phyloP scores from a whole-genome alignment of 2,329 filamentous ascomycete genomes.

The Graphilbum ipis-grandicollis region DNA sequence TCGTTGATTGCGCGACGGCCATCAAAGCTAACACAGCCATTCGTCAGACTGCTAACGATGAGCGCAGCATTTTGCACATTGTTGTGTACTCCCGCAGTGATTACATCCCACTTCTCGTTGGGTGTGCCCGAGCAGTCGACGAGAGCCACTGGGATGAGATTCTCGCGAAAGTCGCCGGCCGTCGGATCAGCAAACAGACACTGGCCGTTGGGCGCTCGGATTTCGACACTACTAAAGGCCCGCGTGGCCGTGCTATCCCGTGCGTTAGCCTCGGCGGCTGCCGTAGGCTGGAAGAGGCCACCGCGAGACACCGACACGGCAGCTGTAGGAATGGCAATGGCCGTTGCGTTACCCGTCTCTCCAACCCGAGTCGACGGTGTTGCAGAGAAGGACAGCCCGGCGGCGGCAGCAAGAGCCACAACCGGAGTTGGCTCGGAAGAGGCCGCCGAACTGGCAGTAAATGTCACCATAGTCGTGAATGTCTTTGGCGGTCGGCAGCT shows the following conservation, averaged over 20 bases:
- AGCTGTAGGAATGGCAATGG: conserved; percentile 21
- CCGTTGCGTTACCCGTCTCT: conserved; percentile 1
- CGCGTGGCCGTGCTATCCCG: conserved; percentile 29
- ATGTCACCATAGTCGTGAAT: too few relatives aligned
- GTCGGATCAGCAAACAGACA: conserved; percentile 34
- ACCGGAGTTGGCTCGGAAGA: too few relatives aligned
- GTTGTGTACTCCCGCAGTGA: conserved; percentile 32
- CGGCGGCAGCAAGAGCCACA: too few relatives aligned
- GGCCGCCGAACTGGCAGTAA: too few relatives aligned
- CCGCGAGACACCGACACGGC: conserved; percentile 31
- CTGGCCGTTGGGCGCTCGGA: conserved; percentile 28
- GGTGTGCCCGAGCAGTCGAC: conserved; percentile 25
- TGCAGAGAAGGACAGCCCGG: not conserved
- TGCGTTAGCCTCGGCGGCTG: conserved; percentile 29
- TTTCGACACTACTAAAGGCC: conserved; percentile 24
- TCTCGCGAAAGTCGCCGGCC: conserved; percentile 35
- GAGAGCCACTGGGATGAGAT: conserved; percentile 30
- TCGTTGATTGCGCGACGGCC: conserved; percentile 23
- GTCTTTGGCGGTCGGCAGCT: too few relatives aligned
- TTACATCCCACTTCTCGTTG: conserved; percentile 32
- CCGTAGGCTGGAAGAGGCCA: conserved; percentile 27
- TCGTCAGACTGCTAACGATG: conserved; percentile 29
- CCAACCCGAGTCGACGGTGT: not conserved
- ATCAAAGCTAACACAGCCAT: conserved; percentile 35
- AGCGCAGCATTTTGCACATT: conserved; percentile 23